Evolutionary conservation across 768 basidiomycete genomes (phyloP).

Genomic region (Tubosaeta sp.): DNA sequence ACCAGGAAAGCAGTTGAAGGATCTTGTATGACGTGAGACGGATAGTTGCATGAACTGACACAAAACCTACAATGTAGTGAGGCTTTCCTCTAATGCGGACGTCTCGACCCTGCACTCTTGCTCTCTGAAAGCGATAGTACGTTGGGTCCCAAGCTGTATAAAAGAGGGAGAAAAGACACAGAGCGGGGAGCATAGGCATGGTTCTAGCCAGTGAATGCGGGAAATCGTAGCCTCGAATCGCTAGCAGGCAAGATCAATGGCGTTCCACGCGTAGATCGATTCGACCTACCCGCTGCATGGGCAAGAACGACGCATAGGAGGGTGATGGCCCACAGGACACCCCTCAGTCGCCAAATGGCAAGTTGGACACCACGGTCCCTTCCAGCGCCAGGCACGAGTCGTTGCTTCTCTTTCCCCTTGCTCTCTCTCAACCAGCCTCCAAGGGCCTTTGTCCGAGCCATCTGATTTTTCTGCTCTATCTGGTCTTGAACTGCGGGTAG

Average conservation of each 20-base stretch:
- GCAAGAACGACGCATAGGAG: constrained; percentile 39
- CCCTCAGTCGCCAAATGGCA: constrained; percentile 65
- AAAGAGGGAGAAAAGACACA: constrained; percentile 56
- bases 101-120: constrained; percentile 66
- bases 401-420: constrained; percentile 57
- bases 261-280: not conserved
- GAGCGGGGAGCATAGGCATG: constrained; percentile 43
- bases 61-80: constrained; percentile 53
- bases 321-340: constrained; percentile 58
- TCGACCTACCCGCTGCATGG: constrained; percentile 45
- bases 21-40: constrained; percentile 35
- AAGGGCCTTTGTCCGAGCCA: constrained; percentile 76
- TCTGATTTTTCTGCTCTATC: constrained; percentile 70
- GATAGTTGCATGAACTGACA: not conserved
- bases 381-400: constrained; percentile 40
- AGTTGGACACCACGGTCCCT: constrained; percentile 45
- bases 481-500: constrained; percentile 78
- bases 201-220: constrained; percentile 17
- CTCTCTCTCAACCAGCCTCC: constrained; percentile 65
- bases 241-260: constrained; percentile 12
- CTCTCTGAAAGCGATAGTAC: constrained; percentile 55
- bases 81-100: constrained; percentile 63
- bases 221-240: constrained; percentile 18
- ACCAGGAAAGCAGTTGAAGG: constrained; percentile 59
- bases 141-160: constrained; percentile 90